These are phyloP conservation scores for Penicillium sp. DNA, from an alignment of 2,329 filamentous ascomycete genomes.

Conservation along the genomic window DNA sequence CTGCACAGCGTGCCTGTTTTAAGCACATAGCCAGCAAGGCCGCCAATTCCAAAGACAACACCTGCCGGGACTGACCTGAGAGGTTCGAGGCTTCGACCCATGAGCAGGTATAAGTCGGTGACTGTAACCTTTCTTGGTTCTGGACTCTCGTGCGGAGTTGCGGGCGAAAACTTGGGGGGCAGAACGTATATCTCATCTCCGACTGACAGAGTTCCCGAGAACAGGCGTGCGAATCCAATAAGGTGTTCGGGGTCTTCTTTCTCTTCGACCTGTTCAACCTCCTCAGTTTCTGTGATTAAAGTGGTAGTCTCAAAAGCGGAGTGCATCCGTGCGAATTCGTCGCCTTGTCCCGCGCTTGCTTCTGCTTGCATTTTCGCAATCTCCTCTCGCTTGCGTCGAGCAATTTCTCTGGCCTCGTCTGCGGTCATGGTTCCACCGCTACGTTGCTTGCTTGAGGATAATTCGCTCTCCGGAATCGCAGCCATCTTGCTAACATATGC, in stretches of 20 bases:
- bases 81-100: slow-evolving; percentile 86
- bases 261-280: slow-evolving; percentile 57
- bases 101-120: slow-evolving; percentile 88
- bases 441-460: slow-evolving; percentile 79
- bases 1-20: slow-evolving; percentile 95
- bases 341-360: slow-evolving; percentile 45
- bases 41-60: slow-evolving; percentile 92
- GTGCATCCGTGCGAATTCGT: slow-evolving; percentile 61
- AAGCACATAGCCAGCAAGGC: slow-evolving; percentile 88
- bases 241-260: slow-evolving; percentile 80
- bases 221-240: slow-evolving; percentile 92
- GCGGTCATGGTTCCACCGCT: slow-evolving; percentile 73
- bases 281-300: slow-evolving; percentile 56
- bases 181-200: slow-evolving; percentile 91
- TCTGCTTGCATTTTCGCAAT: slow-evolving; percentile 77
- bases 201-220: slow-evolving; percentile 85
- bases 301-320: slow-evolving; percentile 65
- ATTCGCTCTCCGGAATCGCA: slow-evolving; percentile 87
- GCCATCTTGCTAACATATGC: slow-evolving; percentile 99
- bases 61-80: slow-evolving; percentile 86
- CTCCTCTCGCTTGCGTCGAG: slow-evolving; percentile 85
- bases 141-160: slow-evolving; percentile 70
- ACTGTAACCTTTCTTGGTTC: slow-evolving; percentile 82
- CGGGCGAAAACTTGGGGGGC: slow-evolving; percentile 89
- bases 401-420: slow-evolving; percentile 87